Evolutionary conservation across 768 basidiomycete species (phyloP).

Genomic region (Asterophora lycoperdoides): DNA sequence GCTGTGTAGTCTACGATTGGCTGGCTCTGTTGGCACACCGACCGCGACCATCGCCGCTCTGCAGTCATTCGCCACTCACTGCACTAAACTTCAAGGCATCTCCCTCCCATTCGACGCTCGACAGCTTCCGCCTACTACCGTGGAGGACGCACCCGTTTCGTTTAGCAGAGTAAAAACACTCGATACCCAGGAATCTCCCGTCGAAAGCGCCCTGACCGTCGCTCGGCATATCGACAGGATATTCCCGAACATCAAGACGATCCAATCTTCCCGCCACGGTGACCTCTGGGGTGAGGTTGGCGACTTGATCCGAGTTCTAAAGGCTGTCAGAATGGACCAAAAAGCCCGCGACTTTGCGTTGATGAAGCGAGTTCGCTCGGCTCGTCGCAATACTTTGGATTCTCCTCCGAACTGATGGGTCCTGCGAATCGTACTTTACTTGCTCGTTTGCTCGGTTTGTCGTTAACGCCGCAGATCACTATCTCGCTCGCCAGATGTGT

Average conservation of each 20-base stretch:
- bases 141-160: neutral
- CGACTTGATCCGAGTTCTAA: neutral
- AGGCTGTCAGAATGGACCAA: conserved; percentile 2
- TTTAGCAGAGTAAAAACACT: conserved; percentile 4
- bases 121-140: neutral
- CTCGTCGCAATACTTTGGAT: neutral
- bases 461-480: too few species aligned
- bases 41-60: conserved; percentile 4
- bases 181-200: conserved; percentile 3
- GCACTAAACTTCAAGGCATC: conserved; percentile 5
- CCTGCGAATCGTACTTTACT: too few species aligned
- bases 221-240: conserved; percentile 9
- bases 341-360: neutral
- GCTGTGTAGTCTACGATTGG: neutral
- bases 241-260: conserved; percentile 4
- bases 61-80: conserved; percentile 1
- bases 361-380: conserved; percentile 1
- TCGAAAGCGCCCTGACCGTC: neutral
- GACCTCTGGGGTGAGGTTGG: neutral
- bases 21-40: conserved; percentile 1
- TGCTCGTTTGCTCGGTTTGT: too few species aligned
- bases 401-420: neutral
- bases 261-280: neutral
- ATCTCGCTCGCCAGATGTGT: too few species aligned
- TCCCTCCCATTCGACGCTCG: conserved; percentile 6